A percentile compares a stretch with the other conserved stretches of the same genome.
Conservation (phyloP, 2,329 filamentous ascomycete genomes). For the Hypoxylon sp. region DNA sequence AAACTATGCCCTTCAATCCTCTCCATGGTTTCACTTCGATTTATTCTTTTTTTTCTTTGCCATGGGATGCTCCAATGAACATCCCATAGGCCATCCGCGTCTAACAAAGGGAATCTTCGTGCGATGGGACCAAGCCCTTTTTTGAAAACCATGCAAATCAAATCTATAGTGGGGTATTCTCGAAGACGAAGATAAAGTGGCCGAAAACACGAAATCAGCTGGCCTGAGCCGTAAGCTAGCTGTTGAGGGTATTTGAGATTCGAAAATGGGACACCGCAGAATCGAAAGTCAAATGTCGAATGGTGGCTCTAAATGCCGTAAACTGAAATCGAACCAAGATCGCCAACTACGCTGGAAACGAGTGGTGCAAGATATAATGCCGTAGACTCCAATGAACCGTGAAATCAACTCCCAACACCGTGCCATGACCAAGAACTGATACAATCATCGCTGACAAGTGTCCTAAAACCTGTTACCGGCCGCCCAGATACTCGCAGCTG, state of each 20-base stretch:
- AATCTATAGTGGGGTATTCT: conserved; percentile 50
- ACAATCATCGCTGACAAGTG: conserved; percentile 40
- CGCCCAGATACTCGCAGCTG: conserved; percentile 82
- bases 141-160: conserved; percentile 43
- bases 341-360: conserved; percentile 41
- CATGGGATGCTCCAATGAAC: conserved; percentile 21
- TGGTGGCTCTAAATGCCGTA: conserved; percentile 38
- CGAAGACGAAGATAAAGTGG: conserved; percentile 41
- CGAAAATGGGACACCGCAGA: conserved; percentile 42
- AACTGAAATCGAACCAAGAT: conserved; percentile 43
- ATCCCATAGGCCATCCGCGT: conserved; percentile 28
- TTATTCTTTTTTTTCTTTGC: conserved; percentile 18
- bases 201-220: conserved; percentile 40
- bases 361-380: conserved; percentile 44
- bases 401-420: conserved; percentile 45
- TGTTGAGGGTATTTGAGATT: conserved; percentile 44
- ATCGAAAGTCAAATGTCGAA: conserved; percentile 38
- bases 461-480: conserved; percentile 68
- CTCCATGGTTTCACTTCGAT: no score
- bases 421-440: conserved; percentile 46
- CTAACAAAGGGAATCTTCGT: conserved; percentile 47
- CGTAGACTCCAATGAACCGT: conserved; percentile 36
- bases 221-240: conserved; percentile 31
- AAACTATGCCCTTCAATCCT: conserved; percentile 21
- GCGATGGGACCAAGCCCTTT: conserved; percentile 39